phyloP scores from a whole-genome alignment of 2,329 filamentous ascomycete species.

The Neopestalotiopsis sp. region DNA sequence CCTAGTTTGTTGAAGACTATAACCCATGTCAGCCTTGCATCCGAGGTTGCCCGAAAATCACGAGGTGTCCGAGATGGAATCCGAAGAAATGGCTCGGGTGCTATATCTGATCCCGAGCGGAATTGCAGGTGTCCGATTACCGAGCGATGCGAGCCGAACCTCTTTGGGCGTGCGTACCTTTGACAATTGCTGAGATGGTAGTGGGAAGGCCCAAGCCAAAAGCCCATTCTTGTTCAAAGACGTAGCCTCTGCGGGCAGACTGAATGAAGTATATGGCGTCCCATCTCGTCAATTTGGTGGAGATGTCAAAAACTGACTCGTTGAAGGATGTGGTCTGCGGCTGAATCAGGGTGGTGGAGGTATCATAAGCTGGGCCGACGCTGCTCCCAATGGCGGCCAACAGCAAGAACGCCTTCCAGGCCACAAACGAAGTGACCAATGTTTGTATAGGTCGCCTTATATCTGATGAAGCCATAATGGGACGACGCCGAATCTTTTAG shows the following conservation, averaged over 20 bases:
- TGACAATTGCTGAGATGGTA: slow-evolving; percentile 42
- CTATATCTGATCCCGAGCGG: not conserved
- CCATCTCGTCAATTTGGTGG: slow-evolving; percentile 73
- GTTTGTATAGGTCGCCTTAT: slow-evolving; percentile 26
- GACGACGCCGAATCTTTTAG: not conserved
- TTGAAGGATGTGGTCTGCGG: slow-evolving; percentile 40
- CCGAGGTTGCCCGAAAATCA: not conserved
- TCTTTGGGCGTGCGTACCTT: slow-evolving; percentile 33
- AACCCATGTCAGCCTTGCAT: not conserved
- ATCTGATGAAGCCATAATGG: slow-evolving; percentile 27
- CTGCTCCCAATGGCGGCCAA: slow-evolving; percentile 58
- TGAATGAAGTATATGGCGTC: slow-evolving; percentile 80
- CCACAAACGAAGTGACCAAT: slow-evolving; percentile 51
- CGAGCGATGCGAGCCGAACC: not conserved
- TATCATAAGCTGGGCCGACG: slow-evolving; percentile 74
- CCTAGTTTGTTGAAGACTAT: slow-evolving; percentile 33
- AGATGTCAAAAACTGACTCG: slow-evolving; percentile 42
- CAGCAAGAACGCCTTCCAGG: slow-evolving; percentile 74
- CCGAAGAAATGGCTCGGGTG: not conserved
- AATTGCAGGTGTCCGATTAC: not conserved
- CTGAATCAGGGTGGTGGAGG: slow-evolving; percentile 67
- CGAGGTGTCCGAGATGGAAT: slow-evolving; percentile 9
- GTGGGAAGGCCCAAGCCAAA: slow-evolving; percentile 63
- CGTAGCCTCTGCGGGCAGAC: slow-evolving; percentile 64
- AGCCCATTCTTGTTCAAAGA: slow-evolving; percentile 86